Evolutionary conservation across 169 alveolate genomes (phyloP).

Genomic region (Eimeria praecox): DNA sequence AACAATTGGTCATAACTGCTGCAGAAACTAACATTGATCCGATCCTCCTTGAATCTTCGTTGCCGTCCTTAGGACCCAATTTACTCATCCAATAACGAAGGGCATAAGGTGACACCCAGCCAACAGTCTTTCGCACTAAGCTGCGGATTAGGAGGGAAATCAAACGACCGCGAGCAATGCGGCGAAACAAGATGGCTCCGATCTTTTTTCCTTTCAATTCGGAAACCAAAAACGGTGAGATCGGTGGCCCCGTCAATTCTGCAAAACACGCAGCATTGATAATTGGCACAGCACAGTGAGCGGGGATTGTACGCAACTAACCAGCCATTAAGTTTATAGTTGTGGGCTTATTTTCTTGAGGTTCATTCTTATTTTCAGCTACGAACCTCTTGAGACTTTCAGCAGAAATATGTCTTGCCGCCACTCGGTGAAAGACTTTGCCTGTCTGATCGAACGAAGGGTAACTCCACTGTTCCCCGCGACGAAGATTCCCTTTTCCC

Average conservation of each 20-base stretch:
- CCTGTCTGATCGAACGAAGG: constrained; percentile 22
- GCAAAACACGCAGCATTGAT: background rate
- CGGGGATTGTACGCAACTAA: background rate
- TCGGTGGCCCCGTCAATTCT: background rate
- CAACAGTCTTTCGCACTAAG: background rate
- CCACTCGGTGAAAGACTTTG: constrained; percentile 1
- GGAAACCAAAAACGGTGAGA: background rate
- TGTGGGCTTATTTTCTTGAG: background rate
- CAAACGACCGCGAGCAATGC: background rate
- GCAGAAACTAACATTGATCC: background rate
- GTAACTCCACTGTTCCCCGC: constrained; percentile 43
- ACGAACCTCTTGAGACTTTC: constrained; percentile 27
- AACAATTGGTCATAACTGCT: background rate
- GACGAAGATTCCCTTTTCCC: constrained; percentile 16
- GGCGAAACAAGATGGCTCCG: background rate
- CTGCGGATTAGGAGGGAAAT: background rate
- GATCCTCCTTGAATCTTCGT: constrained; percentile 4
- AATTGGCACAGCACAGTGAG: too few species aligned
- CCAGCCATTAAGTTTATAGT: background rate
- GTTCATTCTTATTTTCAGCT: background rate
- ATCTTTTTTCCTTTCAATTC: background rate
- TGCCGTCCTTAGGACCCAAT: background rate
- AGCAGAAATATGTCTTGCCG: constrained; percentile 32
- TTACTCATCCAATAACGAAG: background rate
- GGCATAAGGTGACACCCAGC: constrained; percentile 16